Evolutionary conservation across 345 rosid species (phyloP), one percentile per base, ranked within the genome.

Genomic region (Eucalyptus tenuipes): DNA sequence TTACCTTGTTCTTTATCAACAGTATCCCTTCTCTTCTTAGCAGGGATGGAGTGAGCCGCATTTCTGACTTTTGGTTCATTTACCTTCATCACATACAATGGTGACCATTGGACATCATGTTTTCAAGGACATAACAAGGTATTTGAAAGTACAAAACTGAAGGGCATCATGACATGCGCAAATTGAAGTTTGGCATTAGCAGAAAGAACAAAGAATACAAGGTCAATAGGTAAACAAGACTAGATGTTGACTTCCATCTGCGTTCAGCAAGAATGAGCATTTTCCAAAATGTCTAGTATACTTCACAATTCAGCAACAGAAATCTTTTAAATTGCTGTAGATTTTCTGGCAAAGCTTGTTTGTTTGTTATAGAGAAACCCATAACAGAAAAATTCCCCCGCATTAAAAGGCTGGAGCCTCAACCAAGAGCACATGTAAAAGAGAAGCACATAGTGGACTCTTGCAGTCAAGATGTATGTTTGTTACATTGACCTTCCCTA

Each of bases 21-120:
- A 29, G 82, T 87, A 59, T 95, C 94, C 90, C 90, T 94, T 91
- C 92, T 97, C 96, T 95, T 98, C 93, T 93, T 97, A 45, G 90
- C 88, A 4, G 94, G 94, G 84, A 94, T 91, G 42, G 97, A 88
- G 50, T 94, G 97, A 94, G 94, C 89, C 52, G 85, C 93, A 89
- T 89, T 94, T 91, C 97, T 96, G 49, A 96, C 96, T 93, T 93
- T 93, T n/a, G 88, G 90, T 90, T 93, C 95, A 88, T 53, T 90
- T n/a, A 89, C 89, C 97, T 92, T 91, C 82, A 92, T 57, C 66
- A 42, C 49, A 47, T 15, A 22, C 31, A 87, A 87, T 29, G 47
- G 27, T 9, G 13, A 85, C 61, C 13, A 7, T 64, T 50, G 25
- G 53, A 57, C 85, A 87, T 85, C 37, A 14, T 44, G 49, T 20